Evolutionary conservation across 163 green algal species (phyloP), one percentile per base, ranked within the genome.

Genomic region (Prototheca cutis): DNA sequence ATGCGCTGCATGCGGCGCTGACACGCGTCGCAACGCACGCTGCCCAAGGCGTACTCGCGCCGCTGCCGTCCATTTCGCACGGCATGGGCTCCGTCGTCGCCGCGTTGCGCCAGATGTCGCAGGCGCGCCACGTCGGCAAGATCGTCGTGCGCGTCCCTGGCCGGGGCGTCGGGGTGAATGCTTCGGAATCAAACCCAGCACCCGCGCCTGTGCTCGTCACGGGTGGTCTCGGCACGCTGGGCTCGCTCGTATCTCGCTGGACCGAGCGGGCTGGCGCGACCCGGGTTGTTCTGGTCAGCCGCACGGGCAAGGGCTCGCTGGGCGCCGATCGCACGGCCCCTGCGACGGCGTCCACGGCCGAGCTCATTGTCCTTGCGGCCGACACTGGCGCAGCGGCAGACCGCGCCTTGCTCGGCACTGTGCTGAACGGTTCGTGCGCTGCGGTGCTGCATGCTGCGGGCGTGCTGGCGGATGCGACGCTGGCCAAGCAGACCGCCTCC

Each of bases 61-160:
- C 84, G 1, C 70, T 95, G 48, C 86, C 79, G 3, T 39, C 68
- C 7, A 70, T 83, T 0, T 56, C 55, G 0, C 77, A 92, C 64
- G 29, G 36, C 7, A 54, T 95, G 32, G 6, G 24, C 5, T 64
- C 56, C 8, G 75, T 81, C 6, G 59, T 68, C 4, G 58, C 81
- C 8, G 88, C 88, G 0, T 66, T 96, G 53, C 74, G 88, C 2
- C 83, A 91, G 74, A 86, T 95, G 72, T 82, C 77, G 33, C 84
- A 90, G 89, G 83, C 88, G 10, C 72, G 77, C 1, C 81, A 94
- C 60, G 74, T 95, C 32, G 89, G 89, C 71, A 95, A 95, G 70
- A 80, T 95, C 19, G 85, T 96, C 28, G 79, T 86, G 27, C 53
- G 55, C 21, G 18, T 60, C 31, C 57, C 70, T 4, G n/a, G 47